Evolutionary conservation across 2,329 filamentous ascomycete species (phyloP), one percentile per base, ranked within the genome.

Genomic region (Mollisia scopiformis): DNA sequence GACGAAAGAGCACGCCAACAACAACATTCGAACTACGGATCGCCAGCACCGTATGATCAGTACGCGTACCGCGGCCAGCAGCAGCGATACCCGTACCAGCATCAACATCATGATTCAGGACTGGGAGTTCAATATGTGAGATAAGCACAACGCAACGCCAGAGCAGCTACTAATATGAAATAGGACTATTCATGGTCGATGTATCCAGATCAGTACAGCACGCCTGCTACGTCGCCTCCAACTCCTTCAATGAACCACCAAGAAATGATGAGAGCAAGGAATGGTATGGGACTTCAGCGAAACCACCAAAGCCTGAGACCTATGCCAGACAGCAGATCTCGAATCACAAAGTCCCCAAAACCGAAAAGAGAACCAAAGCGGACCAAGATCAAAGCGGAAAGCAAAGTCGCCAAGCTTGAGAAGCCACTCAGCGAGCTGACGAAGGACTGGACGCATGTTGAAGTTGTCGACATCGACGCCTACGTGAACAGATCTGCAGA

Each of bases 401-500:
- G 78, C 69, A 80, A 78, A 63, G 76, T 80, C 21, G 82, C 84
- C 2, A 83, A 82, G 63, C 77, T 94, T 35, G 83, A 83, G 3
- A 83, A 82, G 57, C 89, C 92, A 0, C 79, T 96, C 58, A 93
- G 90, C 70, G 82, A 88, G 63, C 74, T 94, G 66, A 91, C 90
- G 5, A 84, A 82, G 66, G 82, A 88, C 56, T 81, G 85, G 63
- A 80, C 80, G 19, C 73, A 82, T 57, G 81, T 92, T 39, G 83
- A 85, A 0, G 80, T 96, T 52, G 84, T 85, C 54, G 89, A 98
- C 74, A 97, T 97, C 78, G 86, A 89, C 55, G 80, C 82, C 27
- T 96, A 90, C 80, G 93, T 96, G 35, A 86, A 89, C 69, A 85
- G 94, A 54, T 80, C 90, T 10, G 77, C 80, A 1, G 88, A 91